Evolutionary conservation across 805 yeast genomes (phyloP), one percentile per base, ranked within the genome.

Genomic region (Yarrowia yakushimensis): DNA sequence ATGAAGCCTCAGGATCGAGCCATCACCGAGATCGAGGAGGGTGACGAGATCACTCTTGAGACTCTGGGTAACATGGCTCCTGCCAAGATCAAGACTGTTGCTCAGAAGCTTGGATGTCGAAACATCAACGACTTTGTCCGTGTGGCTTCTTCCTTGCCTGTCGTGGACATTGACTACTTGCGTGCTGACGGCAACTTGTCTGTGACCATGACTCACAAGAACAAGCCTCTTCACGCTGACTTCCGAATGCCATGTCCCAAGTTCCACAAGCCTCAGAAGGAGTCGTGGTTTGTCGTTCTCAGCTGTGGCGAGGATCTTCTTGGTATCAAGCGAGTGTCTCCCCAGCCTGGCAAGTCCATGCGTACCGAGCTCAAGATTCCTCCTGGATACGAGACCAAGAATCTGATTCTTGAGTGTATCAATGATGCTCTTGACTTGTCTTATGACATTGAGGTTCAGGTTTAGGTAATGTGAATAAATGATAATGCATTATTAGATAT

Each of bases 221-320:
- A 59, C 54, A 33, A 42, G 18, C 65, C 67, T 15, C 43, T 63
- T 18, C 64, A 81, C 66, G 75, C 77, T 3, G 91, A 86, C 46
- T 88, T 84, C 76, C 82, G 82, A 66, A 82, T 90, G 59, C 84
- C 85, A 69, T 79, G 92, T 63, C 93, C 96, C 2, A 83, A 82
- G 68, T 94, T 89, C 76, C 96, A 97, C 46, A 93, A 94, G 73
- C 78, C 85, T 2, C 99, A 94, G 74, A 86, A 90, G 69, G 98
- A 94, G 71, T 84, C 96, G 0, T 94, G 99, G 98, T 90, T 93
- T 72, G 81, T 85, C 10, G 81, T 93, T 52, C 67, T 85, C 10
- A 76, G 82, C 65, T 83, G 85, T 65, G 74, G 74, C 27, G 80
- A 80, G 46, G 88, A 85, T 68, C 71, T 93, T 27, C 73, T 81